Evolutionary conservation across 75 land plant species (phyloP).

Genomic region (Adiantum capillusveneris): DNA sequence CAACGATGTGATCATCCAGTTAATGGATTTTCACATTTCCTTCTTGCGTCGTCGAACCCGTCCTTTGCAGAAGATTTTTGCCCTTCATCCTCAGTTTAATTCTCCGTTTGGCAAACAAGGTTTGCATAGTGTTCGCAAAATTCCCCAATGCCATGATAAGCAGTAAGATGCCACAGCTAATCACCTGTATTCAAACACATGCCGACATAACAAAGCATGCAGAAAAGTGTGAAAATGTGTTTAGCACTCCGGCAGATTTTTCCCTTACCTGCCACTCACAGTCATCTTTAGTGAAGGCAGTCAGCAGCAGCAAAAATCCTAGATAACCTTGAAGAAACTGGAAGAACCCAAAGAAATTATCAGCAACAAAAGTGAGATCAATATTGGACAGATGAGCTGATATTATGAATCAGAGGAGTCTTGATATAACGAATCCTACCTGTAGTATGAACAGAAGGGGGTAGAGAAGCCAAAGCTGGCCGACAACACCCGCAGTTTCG

Average conservation of each 20-base stretch:
- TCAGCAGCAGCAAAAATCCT: constrained; percentile 61
- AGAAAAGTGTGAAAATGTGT: too few relatives aligned
- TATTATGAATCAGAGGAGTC: too few relatives aligned
- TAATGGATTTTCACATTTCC: too few relatives aligned
- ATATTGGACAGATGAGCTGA: too few relatives aligned
- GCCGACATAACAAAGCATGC: not conserved
- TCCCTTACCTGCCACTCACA: constrained; percentile 87
- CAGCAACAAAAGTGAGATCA: too few relatives aligned
- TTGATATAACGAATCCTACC: constrained; percentile 28
- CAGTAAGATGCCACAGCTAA: constrained; percentile 69
- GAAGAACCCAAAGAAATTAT: not conserved
- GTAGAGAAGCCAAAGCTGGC: constrained; percentile 78
- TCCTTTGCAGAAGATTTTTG: constrained; percentile 5
- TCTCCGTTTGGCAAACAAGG: constrained; percentile 54
- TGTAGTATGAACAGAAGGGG: constrained; percentile 84
- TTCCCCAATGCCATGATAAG: constrained; percentile 81
- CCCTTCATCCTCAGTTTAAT: constrained; percentile 63
- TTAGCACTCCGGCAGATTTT: not conserved
- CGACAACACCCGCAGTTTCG: constrained; percentile 94
- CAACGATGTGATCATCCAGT: too few relatives aligned
- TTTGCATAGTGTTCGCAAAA: constrained; percentile 69
- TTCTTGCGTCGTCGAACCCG: too few relatives aligned
- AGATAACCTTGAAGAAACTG: constrained; percentile 90
- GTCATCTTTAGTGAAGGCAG: constrained; percentile 54
- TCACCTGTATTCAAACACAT: constrained; percentile 32